Evolutionary conservation across 2,329 filamentous ascomycete species (phyloP).

Genomic region (Cercospora zeina): DNA sequence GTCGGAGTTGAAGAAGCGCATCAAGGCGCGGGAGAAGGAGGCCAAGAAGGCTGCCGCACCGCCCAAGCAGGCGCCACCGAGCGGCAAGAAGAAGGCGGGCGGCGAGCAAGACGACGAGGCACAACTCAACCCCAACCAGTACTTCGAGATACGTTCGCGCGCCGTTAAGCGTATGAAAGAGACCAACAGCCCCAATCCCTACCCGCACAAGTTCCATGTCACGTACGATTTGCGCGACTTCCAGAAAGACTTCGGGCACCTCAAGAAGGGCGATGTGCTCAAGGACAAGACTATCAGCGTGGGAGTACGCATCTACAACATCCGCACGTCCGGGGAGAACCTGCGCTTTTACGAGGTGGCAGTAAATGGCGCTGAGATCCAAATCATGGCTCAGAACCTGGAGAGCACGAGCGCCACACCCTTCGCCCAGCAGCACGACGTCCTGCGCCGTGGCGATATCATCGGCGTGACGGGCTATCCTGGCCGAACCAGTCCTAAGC

Average conservation of each 20-base stretch:
- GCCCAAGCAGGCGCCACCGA: constrained; percentile 58
- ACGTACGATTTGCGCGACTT: constrained; percentile 82
- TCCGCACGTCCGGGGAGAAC: constrained; percentile 78
- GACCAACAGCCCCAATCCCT: constrained; percentile 75
- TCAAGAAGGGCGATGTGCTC: constrained; percentile 84
- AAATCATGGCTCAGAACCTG: constrained; percentile 89
- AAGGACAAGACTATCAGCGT: constrained; percentile 74
- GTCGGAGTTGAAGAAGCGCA: constrained; percentile 78
- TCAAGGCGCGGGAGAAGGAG: constrained; percentile 86
- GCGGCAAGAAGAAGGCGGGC: constrained; percentile 62
- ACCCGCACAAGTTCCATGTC: constrained; percentile 91
- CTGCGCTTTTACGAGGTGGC: constrained; percentile 89
- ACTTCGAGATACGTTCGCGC: constrained; percentile 93
- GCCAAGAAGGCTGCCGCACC: constrained; percentile 84
- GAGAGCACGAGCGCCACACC: constrained; percentile 66
- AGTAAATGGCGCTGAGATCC: constrained; percentile 72
- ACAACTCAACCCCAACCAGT: constrained; percentile 79
- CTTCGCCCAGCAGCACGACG: constrained; percentile 87
- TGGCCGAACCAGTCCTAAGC: constrained; percentile 79
- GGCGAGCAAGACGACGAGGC: constrained; percentile 65
- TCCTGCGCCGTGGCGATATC: constrained; percentile 86
- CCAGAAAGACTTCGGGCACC: constrained; percentile 70
- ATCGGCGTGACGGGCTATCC: constrained; percentile 85
- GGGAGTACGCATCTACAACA: constrained; percentile 85
- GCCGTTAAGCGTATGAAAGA: constrained; percentile 74